Evolutionary conservation across 2,329 filamentous ascomycete genomes (phyloP), one percentile per base, ranked within the genome.

Genomic region (Pseudogymnoascus verrucosus): DNA sequence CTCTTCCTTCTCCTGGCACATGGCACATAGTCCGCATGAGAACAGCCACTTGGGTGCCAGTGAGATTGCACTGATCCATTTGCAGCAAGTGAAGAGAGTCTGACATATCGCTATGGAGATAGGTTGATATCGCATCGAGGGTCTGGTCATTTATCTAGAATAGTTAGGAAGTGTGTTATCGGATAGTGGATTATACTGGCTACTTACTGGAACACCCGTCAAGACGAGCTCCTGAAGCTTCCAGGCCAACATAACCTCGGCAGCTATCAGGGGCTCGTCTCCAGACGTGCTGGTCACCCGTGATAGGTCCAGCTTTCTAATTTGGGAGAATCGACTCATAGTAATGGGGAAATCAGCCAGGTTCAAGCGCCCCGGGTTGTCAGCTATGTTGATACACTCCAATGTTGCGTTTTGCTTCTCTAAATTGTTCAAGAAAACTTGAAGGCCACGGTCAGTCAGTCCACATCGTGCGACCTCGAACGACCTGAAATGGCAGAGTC

Each of bases 221-320:
- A 90, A 73, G 40, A 83, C 80, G 28, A 90, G 74, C 66, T 89
- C 86, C 70, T 89, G 84, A 8, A 90, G 76, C 62, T 81, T 80
- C 88, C 88, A 90, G 51, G 82, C 82, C 60, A 88, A 77, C 60
- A 90, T 76, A 3, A 85, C 87, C 68, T 89, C 86, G 7, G 86
- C 79, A 11, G 84, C 80, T 61, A 90, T 80, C n/a, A 90, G 75
- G 10, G 87, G 80, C 65, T 88, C 84, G 0, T 80, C 74, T 2
- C 84, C 85, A 5, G 85, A 85, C 0, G 85, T 87, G 64, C 84
- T 80, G 7, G 85, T 82, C 19, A 89, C 80, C 64, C 87, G 82
- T 7, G 87, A 88, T 2, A 90, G 74, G 67, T 89, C 84, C 62
- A 90, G 77, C 67, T 84, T 87, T 42, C 86, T 82, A 39, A 90